Evolutionary conservation across 2,329 filamentous ascomycete genomes (phyloP).

Genomic region (Nemania bipapillata): DNA sequence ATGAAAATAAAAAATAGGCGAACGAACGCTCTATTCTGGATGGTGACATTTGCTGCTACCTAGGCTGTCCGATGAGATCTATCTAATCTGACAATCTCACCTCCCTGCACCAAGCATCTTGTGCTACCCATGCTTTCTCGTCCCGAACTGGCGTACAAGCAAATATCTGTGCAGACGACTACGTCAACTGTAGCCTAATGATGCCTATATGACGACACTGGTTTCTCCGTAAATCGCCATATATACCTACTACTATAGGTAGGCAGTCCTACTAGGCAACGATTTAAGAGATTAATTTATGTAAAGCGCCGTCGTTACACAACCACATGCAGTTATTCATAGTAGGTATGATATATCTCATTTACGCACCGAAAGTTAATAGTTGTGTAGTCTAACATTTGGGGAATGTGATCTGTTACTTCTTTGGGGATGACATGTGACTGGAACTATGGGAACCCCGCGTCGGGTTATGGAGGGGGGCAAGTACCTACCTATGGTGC

Average conservation of each 20-base stretch:
- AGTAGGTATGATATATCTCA: too few species aligned
- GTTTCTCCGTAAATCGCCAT: too few species aligned
- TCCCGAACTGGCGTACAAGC: not conserved
- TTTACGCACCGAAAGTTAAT: too few species aligned
- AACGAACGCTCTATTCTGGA: not conserved
- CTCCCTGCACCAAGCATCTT: not conserved
- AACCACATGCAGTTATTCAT: too few species aligned
- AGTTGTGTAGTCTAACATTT: not conserved
- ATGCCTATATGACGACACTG: too few species aligned
- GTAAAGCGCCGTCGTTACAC: too few species aligned
- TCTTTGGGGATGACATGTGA: not conserved
- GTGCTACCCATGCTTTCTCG: not conserved
- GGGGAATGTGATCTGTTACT: not conserved
- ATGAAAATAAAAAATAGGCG: too few species aligned
- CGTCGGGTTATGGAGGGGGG: conserved; percentile 7
- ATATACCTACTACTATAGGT: too few species aligned
- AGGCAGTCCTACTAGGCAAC: too few species aligned
- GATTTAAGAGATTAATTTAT: too few species aligned
- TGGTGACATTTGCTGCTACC: not conserved
- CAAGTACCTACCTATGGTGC: not conserved
- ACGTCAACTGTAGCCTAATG: not conserved
- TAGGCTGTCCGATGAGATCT: not conserved
- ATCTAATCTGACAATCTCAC: not conserved
- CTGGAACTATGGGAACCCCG: conserved; percentile 1
- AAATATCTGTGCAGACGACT: not conserved